Percentiles rank a stretch among this genome's conserved stretches.
phyloP scores from a whole-genome alignment of 2,329 filamentous ascomycete genomes.

The Cladosporium sp. region DNA sequence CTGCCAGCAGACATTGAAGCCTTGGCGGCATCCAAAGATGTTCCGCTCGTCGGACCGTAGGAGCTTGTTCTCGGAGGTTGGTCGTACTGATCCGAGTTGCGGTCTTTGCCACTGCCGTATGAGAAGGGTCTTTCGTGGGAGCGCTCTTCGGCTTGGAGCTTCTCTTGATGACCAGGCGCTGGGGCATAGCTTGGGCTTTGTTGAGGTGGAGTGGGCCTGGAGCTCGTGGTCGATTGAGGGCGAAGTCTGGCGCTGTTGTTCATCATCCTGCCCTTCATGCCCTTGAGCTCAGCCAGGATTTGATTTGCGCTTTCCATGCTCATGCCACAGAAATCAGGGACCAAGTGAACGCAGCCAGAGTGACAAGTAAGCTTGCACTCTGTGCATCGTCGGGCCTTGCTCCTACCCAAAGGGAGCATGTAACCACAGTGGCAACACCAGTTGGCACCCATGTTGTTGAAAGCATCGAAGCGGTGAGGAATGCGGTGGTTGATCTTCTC shows the following conservation, averaged over 20 bases:
- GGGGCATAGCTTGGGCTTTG: conserved; percentile 35
- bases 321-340: conserved; percentile 99
- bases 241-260: conserved; percentile 53
- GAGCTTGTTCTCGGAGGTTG: conserved; percentile 37
- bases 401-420: conserved; percentile 88
- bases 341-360: conserved; percentile 85
- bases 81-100: conserved; percentile 32
- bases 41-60: conserved; percentile 35
- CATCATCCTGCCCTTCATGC: conserved; percentile 58
- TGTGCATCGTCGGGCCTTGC: conserved; percentile 90
- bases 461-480: conserved; percentile 94
- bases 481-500: conserved; percentile 99
- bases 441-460: conserved; percentile 95
- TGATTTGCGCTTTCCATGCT: conserved; percentile 96
- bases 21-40: conserved; percentile 46
- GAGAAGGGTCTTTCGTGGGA: conserved; percentile 34
- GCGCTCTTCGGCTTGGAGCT: conserved; percentile 18
- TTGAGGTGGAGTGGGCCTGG: conserved; percentile 42
- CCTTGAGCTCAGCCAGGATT: conserved; percentile 81
- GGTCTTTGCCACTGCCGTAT: conserved; percentile 42
- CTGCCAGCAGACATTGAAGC: conserved; percentile 39
- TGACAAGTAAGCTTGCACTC: conserved; percentile 93
- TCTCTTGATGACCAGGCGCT: conserved; percentile 34
- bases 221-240: conserved; percentile 32
- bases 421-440: conserved; percentile 99